Conservation (phyloP, 1,139 yeast species). For the Kodamaea sp. region DNA sequence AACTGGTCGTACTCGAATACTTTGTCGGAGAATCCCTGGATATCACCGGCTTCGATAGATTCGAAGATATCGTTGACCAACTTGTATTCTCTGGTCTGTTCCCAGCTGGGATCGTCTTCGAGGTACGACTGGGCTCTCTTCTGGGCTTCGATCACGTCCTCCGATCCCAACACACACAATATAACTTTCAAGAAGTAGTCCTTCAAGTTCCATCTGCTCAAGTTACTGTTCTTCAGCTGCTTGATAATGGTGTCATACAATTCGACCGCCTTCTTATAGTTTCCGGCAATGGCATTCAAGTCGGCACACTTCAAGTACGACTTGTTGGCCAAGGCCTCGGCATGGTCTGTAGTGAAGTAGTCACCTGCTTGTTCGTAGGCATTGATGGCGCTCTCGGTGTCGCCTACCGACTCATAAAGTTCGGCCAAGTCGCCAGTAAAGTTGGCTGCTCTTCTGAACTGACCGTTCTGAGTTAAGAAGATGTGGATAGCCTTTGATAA, state of each 20-base stretch:
- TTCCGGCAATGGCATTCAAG: slow-evolving; percentile 71
- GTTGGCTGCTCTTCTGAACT: slow-evolving; percentile 94
- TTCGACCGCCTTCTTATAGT: slow-evolving; percentile 72
- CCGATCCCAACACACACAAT: slow-evolving; percentile 77
- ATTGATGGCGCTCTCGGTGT: slow-evolving; percentile 65
- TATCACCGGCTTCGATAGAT: slow-evolving; percentile 77
- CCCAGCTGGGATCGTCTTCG: slow-evolving; percentile 78
- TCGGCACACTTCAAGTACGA: slow-evolving; percentile 91
- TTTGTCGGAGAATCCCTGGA: slow-evolving; percentile 71
- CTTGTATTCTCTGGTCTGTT: slow-evolving; percentile 74
- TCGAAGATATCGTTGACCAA: slow-evolving; percentile 65
- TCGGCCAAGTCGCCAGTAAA: slow-evolving; percentile 90
- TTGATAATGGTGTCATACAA: slow-evolving; percentile 77
- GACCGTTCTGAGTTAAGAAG: slow-evolving; percentile 83
- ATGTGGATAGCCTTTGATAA: slow-evolving; percentile 76
- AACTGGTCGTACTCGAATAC: slow-evolving; percentile 87
- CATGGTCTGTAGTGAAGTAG: slow-evolving; percentile 92
- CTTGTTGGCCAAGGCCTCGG: slow-evolving; percentile 87
- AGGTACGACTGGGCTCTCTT: slow-evolving; percentile 65
- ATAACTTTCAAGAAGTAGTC: slow-evolving; percentile 87
- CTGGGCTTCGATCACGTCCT: slow-evolving; percentile 83
- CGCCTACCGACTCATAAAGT: slow-evolving; percentile 73
- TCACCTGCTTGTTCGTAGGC: slow-evolving; percentile 95
- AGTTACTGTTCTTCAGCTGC: slow-evolving; percentile 69
- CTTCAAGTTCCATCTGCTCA: slow-evolving; percentile 89